Evolutionary conservation across 179 eudicot species (phyloP).

Genomic region (Kewa caespitosa): DNA sequence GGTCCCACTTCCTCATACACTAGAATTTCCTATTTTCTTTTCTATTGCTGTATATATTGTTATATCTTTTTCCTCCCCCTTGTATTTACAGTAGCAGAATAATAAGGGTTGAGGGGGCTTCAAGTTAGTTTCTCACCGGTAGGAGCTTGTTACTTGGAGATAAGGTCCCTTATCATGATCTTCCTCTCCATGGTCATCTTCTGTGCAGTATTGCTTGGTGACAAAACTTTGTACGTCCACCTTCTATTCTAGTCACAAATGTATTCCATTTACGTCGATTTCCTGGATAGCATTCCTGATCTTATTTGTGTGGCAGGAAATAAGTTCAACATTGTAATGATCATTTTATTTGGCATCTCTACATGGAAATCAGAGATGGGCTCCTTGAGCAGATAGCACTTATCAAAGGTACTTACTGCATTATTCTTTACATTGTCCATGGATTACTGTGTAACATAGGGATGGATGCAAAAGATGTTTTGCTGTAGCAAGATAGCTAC

Average conservation of each 20-base stretch:
- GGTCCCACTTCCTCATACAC: neutral
- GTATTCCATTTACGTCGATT: conserved; percentile 3
- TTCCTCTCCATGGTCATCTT: conserved; percentile 20
- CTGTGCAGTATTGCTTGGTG: conserved; percentile 11
- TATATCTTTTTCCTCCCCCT: neutral
- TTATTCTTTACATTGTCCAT: neutral
- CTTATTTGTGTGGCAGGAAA: conserved; percentile 21
- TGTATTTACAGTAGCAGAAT: neutral
- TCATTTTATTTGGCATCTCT: conserved; percentile 12
- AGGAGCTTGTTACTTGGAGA: conserved; percentile 17
- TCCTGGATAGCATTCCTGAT: conserved; percentile 27
- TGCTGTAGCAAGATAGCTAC: neutral
- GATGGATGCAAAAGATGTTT: neutral
- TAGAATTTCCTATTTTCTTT: neutral
- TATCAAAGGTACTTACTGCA: neutral
- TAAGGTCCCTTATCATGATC: conserved; percentile 23
- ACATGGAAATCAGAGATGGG: neutral
- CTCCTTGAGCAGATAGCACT: neutral
- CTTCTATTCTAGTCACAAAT: conserved; percentile 18
- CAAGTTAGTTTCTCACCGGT: neutral
- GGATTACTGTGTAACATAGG: neutral
- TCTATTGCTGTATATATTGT: neutral
- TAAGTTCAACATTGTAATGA: conserved; percentile 15
- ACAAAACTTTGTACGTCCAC: conserved; percentile 10
- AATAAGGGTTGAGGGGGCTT: neutral